These are phyloP conservation scores for Pycnococcus provasolii DNA, from an alignment of 139 green algal species.

Conservation along the genomic window DNA sequence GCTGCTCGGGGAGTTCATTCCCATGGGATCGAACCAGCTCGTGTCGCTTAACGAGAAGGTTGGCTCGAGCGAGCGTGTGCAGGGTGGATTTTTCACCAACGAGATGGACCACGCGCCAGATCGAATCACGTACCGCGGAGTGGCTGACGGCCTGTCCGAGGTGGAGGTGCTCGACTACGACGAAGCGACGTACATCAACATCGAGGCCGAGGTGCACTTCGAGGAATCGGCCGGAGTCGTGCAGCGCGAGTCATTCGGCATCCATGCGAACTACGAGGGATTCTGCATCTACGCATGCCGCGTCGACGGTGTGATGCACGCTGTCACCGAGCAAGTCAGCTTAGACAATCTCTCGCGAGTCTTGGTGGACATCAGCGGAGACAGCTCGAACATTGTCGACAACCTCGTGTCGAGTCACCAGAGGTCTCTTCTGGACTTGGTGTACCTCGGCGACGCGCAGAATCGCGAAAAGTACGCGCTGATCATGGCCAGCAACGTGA, in stretches of 20 bases:
- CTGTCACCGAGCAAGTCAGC: neutral
- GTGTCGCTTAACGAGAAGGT: conserved; percentile 10
- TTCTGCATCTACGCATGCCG: conserved; percentile 2
- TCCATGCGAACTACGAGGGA: conserved; percentile 3
- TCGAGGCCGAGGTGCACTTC: conserved; percentile 16
- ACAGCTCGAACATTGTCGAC: conserved; percentile 7
- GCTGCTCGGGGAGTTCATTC: conserved; percentile 10
- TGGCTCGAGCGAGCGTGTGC: conserved; percentile 11
- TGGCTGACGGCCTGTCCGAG: neutral
- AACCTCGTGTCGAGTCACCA: conserved; percentile 11
- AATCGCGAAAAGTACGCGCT: conserved; percentile 24
- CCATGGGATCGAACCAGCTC: conserved; percentile 16
- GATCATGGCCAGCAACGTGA: conserved; percentile 3
- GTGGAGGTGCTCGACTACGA: conserved; percentile 13
- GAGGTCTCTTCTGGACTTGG: conserved; percentile 9
- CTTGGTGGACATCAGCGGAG: conserved; percentile 5
- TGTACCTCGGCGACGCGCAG: conserved; percentile 8
- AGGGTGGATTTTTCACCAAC: conserved; percentile 7
- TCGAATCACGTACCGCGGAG: neutral
- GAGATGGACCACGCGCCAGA: conserved; percentile 1
- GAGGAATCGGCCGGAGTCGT: neutral
- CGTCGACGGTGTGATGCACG: conserved; percentile 3
- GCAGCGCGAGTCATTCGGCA: conserved; percentile 6
- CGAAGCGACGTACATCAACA: conserved; percentile 6
- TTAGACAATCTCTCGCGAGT: conserved; percentile 13